Base-by-base conservation (phyloP, 352 stramenopile species). In the Phytophthora rubi region DNA sequence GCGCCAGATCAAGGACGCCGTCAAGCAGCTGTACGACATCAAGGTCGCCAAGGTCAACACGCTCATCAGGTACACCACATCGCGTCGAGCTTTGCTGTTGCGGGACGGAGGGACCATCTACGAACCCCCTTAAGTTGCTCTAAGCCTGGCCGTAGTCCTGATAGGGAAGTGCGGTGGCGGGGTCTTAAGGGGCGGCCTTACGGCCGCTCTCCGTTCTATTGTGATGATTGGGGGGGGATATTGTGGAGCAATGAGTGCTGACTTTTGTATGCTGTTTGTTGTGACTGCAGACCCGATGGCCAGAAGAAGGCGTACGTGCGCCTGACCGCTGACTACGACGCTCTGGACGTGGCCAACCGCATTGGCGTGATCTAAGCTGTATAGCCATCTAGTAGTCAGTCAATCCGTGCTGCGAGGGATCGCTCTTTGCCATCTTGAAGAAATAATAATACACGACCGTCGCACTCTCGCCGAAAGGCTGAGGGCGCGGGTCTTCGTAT, bases 261-360 rank as follows among this genome's bases (percentile, higher is more conserved):
- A 72, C 51, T 66, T 74, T n/a, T 58, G 45, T 62, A 60, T 23
- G 60, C 80, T 30, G 0, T 16, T 3, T 6, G 10, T 53, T 67
- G 42, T 48, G 42, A 71, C 35, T 80, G 60, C 78, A 97, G 92
- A 89, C 97, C 98, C 62, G 95, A 99, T 86, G 98, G 98, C 79
- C 90, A 99, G 84, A 99, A 99, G 97, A 99, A 99, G 94, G 98
- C 97, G 53, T 99, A 99, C 85, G 98, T 99, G 62, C 92, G 96
- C 77, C 88, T 99, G 67, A 99, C 95, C 71, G 91, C 97, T 78
- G 98, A 99, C 83, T 99, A 98, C 85, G 98, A 99, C 92, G 98
- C 98, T 59, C 91, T 99, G 79, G 98, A 99, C 90, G 97, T 99
- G 82, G 98, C 98, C 68, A 99, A 99, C 94, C 95, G 97, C 83